Base-by-base conservation (phyloP, 768 basidiomycete species). In the Megacollybia marginata region DNA sequence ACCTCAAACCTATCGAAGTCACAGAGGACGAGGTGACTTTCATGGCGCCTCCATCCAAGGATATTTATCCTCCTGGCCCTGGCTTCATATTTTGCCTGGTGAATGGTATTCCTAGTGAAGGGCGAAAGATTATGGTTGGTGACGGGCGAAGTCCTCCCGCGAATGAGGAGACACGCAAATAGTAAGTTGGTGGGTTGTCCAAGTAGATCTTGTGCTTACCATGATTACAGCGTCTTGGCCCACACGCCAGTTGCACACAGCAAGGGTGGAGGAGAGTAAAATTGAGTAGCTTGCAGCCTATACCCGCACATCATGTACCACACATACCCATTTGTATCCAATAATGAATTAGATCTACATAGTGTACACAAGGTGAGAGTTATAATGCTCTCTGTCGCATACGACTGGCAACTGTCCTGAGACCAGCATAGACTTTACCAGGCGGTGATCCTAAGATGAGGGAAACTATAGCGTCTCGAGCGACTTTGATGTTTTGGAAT, bases 401-500 rank as follows among this genome's bases (percentile, higher is more conserved):
- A 54, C 93, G 78, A 56, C 87, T 86, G 63, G 90, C 90, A 44
- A 96, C 89, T 5, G 92, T 93, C 62, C 93, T 76, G 56, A 98
- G 68, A 33, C 90, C 87, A 7, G 93, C 89, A 57, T 97, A 90
- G 6, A 92, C 90, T 62, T 92, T 91, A 47, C 94, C 94, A 46
- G 94, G 94, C 0, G 94, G 94, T 12, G 92, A 94, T 32, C 94
- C 94, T 13, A 97, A 76, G 56, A 97, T 97, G 16, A 96, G 79
- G 12, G 91, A 92, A 23, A 96, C 94, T 54, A 99, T 84, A 6
- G 96, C 93, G 65, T 97, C 95, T 50, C 94, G 79, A 0, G 96
- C 96, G 51, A 98, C 80, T 68, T 95, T 96, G 74, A 99, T 98
- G 62, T 96, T 96, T 72, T 94, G 91, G 72, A 96, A 97, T 13